Conservation (phyloP, 164 flowering plant species). For the Tetracentron sinense region DNA sequence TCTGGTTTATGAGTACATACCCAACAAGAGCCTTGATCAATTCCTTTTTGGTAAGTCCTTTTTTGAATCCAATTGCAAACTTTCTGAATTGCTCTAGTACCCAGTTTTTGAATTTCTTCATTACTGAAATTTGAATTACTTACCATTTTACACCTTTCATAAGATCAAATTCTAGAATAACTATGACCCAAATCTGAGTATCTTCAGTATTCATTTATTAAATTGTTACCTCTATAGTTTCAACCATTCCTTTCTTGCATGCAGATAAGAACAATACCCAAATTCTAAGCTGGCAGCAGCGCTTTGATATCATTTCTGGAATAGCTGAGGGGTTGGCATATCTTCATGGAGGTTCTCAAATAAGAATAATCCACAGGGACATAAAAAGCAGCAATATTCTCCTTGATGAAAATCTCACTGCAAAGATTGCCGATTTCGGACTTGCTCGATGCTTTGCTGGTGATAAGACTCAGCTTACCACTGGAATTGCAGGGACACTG, state of each 20-base stretch:
- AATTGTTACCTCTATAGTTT: too few relatives aligned
- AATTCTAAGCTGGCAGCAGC: constrained; percentile 32
- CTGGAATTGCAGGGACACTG: constrained; percentile 53
- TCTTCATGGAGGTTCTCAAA: constrained; percentile 36
- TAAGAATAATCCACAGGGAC: constrained; percentile 44
- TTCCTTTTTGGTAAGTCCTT: constrained; percentile 37
- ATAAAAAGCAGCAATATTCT: constrained; percentile 46
- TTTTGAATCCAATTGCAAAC: not conserved
- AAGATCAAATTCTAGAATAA: too few relatives aligned
- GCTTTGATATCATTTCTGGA: constrained; percentile 33
- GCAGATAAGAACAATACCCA: constrained; percentile 23
- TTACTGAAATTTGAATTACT: too few relatives aligned
- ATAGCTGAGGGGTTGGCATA: constrained; percentile 41
- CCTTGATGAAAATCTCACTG: constrained; percentile 34
- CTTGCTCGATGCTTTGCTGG: constrained; percentile 30
- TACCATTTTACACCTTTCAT: too few relatives aligned
- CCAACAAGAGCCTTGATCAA: constrained; percentile 51
- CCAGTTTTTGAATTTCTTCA: too few relatives aligned
- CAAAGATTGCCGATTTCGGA: constrained; percentile 52
- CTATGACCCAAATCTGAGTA: too few relatives aligned
- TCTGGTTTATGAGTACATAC: constrained; percentile 49
- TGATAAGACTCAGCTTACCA: constrained; percentile 32
- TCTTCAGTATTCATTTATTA: too few relatives aligned
- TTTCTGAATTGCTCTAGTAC: too few relatives aligned
- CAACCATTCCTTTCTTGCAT: not conserved